Evolutionary conservation across 2,329 filamentous ascomycete genomes (phyloP).

Genomic region (Orbilia javanica): DNA sequence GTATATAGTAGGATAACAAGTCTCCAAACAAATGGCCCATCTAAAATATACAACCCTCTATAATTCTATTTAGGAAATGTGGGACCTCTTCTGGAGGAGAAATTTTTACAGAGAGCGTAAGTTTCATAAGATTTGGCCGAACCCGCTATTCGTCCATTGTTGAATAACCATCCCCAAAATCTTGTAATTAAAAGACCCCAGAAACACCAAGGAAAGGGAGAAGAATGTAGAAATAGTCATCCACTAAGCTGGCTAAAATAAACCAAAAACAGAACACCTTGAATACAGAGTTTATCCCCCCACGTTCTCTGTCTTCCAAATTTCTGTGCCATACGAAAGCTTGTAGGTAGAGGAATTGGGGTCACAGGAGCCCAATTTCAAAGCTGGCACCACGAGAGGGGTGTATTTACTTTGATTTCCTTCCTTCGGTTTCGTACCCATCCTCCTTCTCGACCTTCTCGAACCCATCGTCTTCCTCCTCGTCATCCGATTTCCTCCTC

Average conservation of each 20-base stretch:
- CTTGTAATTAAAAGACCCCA: neutral
- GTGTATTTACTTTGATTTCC: conserved; percentile 50
- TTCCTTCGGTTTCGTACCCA: conserved; percentile 55
- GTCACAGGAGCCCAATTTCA: too few species aligned
- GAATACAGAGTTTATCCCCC: neutral
- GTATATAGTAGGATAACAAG: neutral
- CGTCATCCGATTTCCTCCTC: conserved; percentile 65
- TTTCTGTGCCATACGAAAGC: neutral
- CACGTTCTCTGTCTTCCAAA: neutral
- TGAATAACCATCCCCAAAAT: neutral
- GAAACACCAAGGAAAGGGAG: conserved; percentile 4
- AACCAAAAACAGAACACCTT: conserved; percentile 4
- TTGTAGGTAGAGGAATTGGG: neutral
- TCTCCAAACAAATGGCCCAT: neutral
- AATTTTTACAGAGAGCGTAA: neutral
- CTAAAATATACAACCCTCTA: conserved; percentile 4
- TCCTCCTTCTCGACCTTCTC: conserved; percentile 58
- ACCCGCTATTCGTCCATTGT: neutral
- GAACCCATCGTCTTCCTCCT: conserved; percentile 67
- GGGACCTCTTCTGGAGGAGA: neutral
- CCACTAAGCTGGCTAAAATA: conserved; percentile 33
- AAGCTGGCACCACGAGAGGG: neutral
- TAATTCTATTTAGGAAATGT: conserved; percentile 14
- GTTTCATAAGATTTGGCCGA: conserved; percentile 12
- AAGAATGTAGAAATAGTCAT: neutral